These are phyloP conservation scores for Trypanosoma scelopori DNA, from an alignment of 208 protist genomes.

Conservation along the genomic window DNA sequence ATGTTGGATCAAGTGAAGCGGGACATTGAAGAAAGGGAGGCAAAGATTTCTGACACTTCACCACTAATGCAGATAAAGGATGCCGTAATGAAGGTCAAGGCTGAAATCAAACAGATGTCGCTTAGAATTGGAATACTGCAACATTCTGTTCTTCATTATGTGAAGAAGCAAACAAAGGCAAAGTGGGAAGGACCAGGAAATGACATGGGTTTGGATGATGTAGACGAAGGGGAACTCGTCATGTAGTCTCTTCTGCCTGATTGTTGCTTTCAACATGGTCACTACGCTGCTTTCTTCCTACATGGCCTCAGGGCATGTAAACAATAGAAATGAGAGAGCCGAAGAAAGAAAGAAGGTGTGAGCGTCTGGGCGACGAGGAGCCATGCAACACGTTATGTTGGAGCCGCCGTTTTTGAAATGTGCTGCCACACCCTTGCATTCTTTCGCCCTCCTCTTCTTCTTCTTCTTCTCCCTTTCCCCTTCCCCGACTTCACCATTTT, in stretches of 20 bases:
- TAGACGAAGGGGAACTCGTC: conserved; percentile 21
- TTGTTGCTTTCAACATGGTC: conserved; percentile 9
- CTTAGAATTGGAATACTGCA: conserved; percentile 88
- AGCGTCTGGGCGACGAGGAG: not conserved
- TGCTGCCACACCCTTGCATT: conserved; percentile 5
- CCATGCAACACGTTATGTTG: not conserved
- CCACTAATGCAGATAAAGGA: conserved; percentile 90
- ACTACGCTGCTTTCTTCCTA: conserved; percentile 5
- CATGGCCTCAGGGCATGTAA: not conserved
- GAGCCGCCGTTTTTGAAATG: not conserved
- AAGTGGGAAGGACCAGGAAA: conserved; percentile 45
- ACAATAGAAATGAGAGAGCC: conserved; percentile 20
- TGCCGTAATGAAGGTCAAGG: conserved; percentile 78
- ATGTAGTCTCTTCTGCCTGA: conserved; percentile 16
- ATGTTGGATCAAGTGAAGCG: conserved; percentile 82
- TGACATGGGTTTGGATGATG: conserved; percentile 16
- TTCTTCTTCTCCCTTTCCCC: no score
- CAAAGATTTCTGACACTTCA: conserved; percentile 87
- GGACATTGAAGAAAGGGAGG: conserved; percentile 83
- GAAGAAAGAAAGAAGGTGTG: conserved; percentile 1
- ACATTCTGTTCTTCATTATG: conserved; percentile 86
- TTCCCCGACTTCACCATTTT: no score
- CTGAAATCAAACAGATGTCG: conserved; percentile 89
- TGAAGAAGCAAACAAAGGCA: conserved; percentile 78
- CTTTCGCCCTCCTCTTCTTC: conserved; percentile 1